A percentile compares a stretch with the other conserved stretches of the same genome.
Conservation (phyloP, 345 rosid species). For the Sapria himalayana region DNA sequence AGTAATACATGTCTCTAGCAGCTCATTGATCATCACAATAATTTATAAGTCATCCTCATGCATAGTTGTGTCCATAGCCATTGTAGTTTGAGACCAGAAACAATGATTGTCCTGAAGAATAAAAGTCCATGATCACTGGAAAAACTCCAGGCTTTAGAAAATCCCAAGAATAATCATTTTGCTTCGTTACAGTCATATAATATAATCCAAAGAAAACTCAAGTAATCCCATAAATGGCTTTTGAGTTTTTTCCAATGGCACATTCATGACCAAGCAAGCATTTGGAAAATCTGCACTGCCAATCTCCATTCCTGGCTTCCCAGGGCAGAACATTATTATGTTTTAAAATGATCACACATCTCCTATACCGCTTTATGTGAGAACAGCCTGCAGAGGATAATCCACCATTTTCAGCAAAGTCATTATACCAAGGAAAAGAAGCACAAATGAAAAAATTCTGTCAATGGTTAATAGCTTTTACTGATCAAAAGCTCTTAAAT, state of each 20-base stretch:
- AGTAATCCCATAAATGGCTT: slow-evolving; percentile 46
- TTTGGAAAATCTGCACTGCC: slow-evolving; percentile 91
- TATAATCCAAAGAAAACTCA: slow-evolving; percentile 83
- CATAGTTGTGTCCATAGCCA: slow-evolving; percentile 76
- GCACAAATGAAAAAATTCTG: no score
- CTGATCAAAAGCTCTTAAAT: no score
- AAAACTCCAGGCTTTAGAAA: slow-evolving; percentile 69
- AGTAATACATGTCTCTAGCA: no score
- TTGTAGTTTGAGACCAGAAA: slow-evolving; percentile 52
- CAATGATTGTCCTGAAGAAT: slow-evolving; percentile 73
- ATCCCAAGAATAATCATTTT: slow-evolving; percentile 76
- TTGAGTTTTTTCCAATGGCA: slow-evolving; percentile 59
- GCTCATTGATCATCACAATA: no score
- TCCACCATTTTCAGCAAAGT: no score
- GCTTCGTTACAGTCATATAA: slow-evolving; percentile 76
- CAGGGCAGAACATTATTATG: slow-evolving; percentile 89
- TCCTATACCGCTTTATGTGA: no score
- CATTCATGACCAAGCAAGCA: slow-evolving; percentile 50
- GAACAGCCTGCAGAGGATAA: no score
- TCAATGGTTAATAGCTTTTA: no score
- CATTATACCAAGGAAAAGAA: no score
- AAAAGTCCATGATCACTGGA: slow-evolving; percentile 87
- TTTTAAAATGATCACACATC: no score
- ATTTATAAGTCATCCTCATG: no score
- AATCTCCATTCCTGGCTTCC: slow-evolving; percentile 73